These are phyloP conservation scores for Populus hybrid DNA, from an alignment of 441 rosid genomes.

Conservation along the genomic window DNA sequence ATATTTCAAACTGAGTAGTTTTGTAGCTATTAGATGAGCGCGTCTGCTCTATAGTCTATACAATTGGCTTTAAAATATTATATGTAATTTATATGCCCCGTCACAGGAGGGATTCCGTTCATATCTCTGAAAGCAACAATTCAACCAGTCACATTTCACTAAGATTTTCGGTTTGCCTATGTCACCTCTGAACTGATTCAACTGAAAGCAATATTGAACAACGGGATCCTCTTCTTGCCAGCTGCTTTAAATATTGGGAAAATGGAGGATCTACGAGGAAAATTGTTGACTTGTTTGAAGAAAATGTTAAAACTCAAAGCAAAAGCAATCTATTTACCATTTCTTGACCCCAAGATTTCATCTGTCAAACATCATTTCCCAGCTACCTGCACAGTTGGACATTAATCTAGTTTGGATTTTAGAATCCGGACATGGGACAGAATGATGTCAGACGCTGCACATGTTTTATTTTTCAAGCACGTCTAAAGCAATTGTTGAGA, in stretches of 20 bases:
- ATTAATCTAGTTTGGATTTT: not conserved
- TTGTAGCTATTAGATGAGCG: not conserved
- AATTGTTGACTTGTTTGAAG: not conserved
- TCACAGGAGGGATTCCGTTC: not conserved
- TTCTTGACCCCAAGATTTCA: not conserved
- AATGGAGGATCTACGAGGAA: not conserved
- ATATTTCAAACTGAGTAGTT: not conserved
- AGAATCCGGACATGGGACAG: not conserved
- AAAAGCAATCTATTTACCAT: not conserved
- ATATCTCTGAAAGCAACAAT: not conserved
- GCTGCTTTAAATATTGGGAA: not conserved
- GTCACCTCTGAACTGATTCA: not conserved
- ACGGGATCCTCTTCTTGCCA: not conserved
- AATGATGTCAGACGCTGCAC: not conserved
- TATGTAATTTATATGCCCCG: not conserved
- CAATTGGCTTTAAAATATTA: not conserved
- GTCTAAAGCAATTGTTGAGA: not conserved
- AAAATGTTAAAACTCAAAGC: not conserved
- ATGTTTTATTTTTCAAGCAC: not conserved
- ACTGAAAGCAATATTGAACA: not conserved
- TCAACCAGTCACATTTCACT: not conserved
- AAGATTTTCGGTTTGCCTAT: not conserved
- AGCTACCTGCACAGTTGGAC: not conserved
- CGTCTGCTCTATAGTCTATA: not conserved
- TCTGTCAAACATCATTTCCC: not conserved